Evolutionary conservation across 176 grass and related monocot genomes (phyloP), one percentile per base, ranked within the genome.

Genomic region (Triticum aestivum): DNA sequence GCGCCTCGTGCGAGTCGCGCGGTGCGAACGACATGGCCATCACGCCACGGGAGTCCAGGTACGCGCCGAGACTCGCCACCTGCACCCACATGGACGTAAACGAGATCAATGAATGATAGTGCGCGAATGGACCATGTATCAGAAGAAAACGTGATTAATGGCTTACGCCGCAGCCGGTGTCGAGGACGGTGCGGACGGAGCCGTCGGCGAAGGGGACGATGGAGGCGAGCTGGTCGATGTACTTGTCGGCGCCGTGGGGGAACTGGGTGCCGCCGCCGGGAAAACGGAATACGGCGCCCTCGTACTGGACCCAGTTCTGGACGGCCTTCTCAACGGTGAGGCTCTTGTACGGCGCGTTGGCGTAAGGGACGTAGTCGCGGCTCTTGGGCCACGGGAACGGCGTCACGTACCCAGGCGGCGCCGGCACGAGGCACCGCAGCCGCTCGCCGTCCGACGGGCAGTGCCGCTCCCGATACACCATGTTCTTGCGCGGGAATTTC

Each of bases 261-360:
- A 98, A 95, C 82, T 95, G 93, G 0, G 96, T 98, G 54, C 96
- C 96, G 38, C 96, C 96, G 35, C 96, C 96, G 67, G 96, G 96
- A 72, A 98, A 95, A 21, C 90, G 89, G 82, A 98, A 84, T 0
- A 98, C 73, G 68, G 76, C 77, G 65, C 93, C 96, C 86, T 98
- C 89, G 82, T 86, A 90, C 38, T 88, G 91, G 29, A 98, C 93
- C 93, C 96, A 98, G 79, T 98, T 98, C 91, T 95, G 93, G 49
- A 98, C 87, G 21, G 93, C 96, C 86, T 98, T 98, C 93, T 98
- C 96, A 10, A 98, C 91, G 42, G 93, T 98, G 78, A 98, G 88
- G 84, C 86, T 95, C 90, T 98, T 98, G 84, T 98, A 98, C 11
- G 93, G 93, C 35, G 92, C 96, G 88, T 95, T 98, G 39, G 92